Percentiles rank a stretch among this genome's conserved stretches.
These are phyloP conservation scores for Trichoderma orchidacearum DNA, from an alignment of 495 filamentous ascomycete genomes.

Conservation along the genomic window DNA sequence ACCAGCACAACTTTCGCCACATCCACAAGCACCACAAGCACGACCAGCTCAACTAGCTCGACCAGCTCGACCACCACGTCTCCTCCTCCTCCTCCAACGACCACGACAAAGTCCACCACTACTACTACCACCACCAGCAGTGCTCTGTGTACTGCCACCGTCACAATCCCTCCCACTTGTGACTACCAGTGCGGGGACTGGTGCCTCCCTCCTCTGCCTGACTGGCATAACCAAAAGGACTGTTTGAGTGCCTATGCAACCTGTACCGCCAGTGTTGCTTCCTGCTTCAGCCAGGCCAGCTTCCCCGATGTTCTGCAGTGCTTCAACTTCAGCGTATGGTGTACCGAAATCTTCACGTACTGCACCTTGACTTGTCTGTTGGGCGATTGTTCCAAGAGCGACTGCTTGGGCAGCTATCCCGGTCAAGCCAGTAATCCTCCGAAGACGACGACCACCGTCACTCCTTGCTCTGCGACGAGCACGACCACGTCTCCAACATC, in stretches of 20 bases:
- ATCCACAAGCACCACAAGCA: too few species aligned
- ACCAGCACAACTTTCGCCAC: too few species aligned
- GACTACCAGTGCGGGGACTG: conserved; percentile 37
- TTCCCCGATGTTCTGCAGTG: conserved; percentile 30
- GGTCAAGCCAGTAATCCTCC: conserved; percentile 12
- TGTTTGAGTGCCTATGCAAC: conserved; percentile 22
- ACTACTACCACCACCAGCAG: conserved; percentile 19
- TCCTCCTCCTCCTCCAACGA: conserved; percentile 7
- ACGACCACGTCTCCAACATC: conserved; percentile 13
- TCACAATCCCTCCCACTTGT: conserved; percentile 25
- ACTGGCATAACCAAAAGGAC: conserved; percentile 20
- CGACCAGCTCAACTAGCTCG: too few species aligned
- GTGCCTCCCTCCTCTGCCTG: conserved; percentile 33
- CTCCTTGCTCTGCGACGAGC: conserved; percentile 17
- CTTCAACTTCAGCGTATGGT: conserved; percentile 31
- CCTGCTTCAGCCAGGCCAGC: conserved; percentile 33
- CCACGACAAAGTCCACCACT: conserved; percentile 9
- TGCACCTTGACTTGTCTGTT: conserved; percentile 15
- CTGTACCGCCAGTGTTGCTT: conserved; percentile 28
- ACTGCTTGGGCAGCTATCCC: conserved; percentile 23
- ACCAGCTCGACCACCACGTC: conserved; percentile 4
- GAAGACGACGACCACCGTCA: conserved; percentile 14
- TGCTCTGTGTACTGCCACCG: conserved; percentile 24
- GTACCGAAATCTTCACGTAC: conserved; percentile 19
- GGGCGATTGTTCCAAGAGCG: conserved; percentile 16